Evolutionary conservation across 2,329 filamentous ascomycete genomes (phyloP), one percentile per base, ranked within the genome.

Genomic region (Pezicula neosporulosa): DNA sequence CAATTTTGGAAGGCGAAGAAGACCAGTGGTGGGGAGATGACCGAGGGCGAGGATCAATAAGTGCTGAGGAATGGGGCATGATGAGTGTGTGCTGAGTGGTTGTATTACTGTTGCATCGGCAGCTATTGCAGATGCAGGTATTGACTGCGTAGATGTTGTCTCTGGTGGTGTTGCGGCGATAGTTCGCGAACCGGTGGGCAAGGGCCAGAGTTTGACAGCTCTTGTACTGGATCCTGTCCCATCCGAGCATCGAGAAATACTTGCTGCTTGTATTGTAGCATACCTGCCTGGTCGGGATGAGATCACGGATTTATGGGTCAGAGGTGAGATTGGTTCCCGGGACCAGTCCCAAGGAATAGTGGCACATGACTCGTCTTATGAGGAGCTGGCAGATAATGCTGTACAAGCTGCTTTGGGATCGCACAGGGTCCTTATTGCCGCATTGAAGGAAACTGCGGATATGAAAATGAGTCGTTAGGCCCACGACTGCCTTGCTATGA

Each of bases 21-120:
- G 87, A 93, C 62, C 75, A 76, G 35, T 84, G 81, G 77, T 83
- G 80, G 78, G 82, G 78, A 4, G 78, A 83, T 65, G 71, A 72
- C 18, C 65, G 69, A 8, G 75, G 71, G 52, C 71, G 80, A 67
- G 67, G 80, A 69, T 67, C 69, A 69, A 44, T 72, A 71, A 59
- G 76, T 44, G 80, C 83, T 52, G 83, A 85, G 56, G 82, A 87
- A 13, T 95, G 90, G 86, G 90, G 91, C 9, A 81, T 89, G 72
- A 93, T 97, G 89, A 94, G 89, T 67, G 89, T 67, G 89, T 96
- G 42, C 75, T 99, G 18, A 86, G 90, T 24, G 90, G 90, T 1
- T 97, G 92, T 66, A 91, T 99, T 61, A 97, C 91, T 0, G 93
- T 95, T 50, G 90, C 93, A 9, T 92, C 91, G 49, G 93, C 93